Base-by-base conservation (phyloP, 2,329 filamentous ascomycete species). In the Colletotrichum sp. region DNA sequence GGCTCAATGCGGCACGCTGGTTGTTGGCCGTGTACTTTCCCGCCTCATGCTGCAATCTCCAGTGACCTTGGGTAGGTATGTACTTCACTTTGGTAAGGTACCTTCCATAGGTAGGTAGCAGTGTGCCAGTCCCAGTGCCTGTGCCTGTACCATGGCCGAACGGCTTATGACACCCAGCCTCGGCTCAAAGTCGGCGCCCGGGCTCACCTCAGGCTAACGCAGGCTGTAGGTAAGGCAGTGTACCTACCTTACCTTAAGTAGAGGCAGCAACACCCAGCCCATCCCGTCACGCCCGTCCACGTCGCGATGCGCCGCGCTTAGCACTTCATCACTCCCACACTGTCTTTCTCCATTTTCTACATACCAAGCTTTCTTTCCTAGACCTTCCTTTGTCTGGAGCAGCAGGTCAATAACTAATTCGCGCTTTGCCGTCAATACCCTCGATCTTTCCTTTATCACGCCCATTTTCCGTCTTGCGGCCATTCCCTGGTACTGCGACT, bases 241-340 rank as follows among this genome's bases (percentile, higher is more conserved):
- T 27, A 27, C 24, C 24, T 27, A 27, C 24, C 24, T 27, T 27
- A 27, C 24, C 24, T 27, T 27, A 27, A 27, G 24, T 15, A n/a
- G 51, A 55, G 51, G 24, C 51, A 55, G 59, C 59, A 21, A 27
- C 62, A 58, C 36, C 15, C 18, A 36, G 36, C 31, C 27, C 59
- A 51, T 18, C 33, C 33, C 11, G 47, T 69, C 34, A 43, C 47
- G 24, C 21, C 33, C 11, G 34, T 63, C 51, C 33, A 59, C 36
- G 70, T 70, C 67, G 70, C 70, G 70, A 70, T 70, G 70, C 51
- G 70, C 59, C 66, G 58, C 58, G 64, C 34, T 36, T 21, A 63
- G 65, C 16, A 51, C 51, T 29, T 36, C 27, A 34, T n/a, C 54
- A 57, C 27, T 24, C 24, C 8, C 59, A 29, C n/a, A 31, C 36